Evolutionary conservation across 208 protist species (phyloP), one percentile per base, ranked within the genome.

Genomic region (Trypanosoma rangeli): DNA sequence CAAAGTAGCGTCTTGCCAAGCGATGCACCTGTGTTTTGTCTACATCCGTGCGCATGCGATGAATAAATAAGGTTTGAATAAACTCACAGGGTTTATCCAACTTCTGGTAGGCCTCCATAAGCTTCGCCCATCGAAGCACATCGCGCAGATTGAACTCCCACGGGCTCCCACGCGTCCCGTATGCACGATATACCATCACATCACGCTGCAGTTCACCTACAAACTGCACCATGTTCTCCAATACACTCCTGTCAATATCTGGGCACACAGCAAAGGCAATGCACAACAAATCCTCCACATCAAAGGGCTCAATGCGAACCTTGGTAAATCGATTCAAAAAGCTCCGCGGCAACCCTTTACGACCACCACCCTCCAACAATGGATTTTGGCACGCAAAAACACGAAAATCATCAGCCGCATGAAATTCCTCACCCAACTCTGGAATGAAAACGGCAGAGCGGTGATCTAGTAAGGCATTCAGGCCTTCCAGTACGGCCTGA

Each of bases 91-190:
- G 84, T 58, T 82, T 81, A 52, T 59, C 61, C 26, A 62, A 59
- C 39, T 65, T 64, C 9, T 82, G 61, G 73, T 94, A 94, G 46
- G 68, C 50, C 65, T 86, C 69, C 80, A 94, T 91, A 33, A 99
- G 61, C 33, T 99, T 94, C 55, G 94, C 98, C 98, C 98, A 99
- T 55, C 99, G 92, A 58, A 99, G 92, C 13, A 99, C 85, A 89
- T 99, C 99, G 39, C 99, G 89, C 54, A 99, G 82, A 90, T 99
- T 99, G 81, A 99, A 99, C 84, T 99, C 90, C 98, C 99, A 99
- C 18, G 98, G 98, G 56, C 86, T 94, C 31, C 99, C 98, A 35
- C 75, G 93, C 76, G 80, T 59, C 57, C 87, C 92, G 72, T 98
- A 98, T 1, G 52, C 54, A 16, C 87, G 64, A 9, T 79, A 58